These are phyloP conservation scores for Termitomyces sp. DNA, from an alignment of 768 basidiomycete genomes.

Conservation along the genomic window DNA sequence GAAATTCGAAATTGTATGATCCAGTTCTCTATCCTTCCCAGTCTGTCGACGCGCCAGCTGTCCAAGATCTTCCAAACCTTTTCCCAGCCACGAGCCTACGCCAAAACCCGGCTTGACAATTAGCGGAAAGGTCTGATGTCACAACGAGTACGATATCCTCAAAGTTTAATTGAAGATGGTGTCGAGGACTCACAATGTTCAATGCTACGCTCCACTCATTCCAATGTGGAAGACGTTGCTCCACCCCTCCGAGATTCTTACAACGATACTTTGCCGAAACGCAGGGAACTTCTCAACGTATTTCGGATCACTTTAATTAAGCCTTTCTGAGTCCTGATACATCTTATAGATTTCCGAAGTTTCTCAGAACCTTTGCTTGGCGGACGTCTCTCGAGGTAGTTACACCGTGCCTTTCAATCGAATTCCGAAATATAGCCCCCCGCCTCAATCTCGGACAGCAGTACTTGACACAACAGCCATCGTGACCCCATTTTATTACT, in stretches of 20 bases:
- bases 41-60: background rate
- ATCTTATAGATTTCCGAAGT: conserved; percentile 5
- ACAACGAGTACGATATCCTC: background rate
- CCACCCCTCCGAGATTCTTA: background rate
- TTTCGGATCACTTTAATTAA: background rate
- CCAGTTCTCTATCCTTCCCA: too few relatives aligned
- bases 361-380: background rate
- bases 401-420: background rate
- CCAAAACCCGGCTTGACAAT: too few relatives aligned
- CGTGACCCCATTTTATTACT: conserved; percentile 7
- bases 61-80: background rate
- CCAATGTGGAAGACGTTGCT: background rate
- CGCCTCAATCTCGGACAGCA: conserved; percentile 18
- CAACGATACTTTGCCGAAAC: too few relatives aligned
- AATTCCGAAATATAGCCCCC: conserved; percentile 10
- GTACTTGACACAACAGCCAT: conserved; percentile 11
- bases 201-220: too few relatives aligned
- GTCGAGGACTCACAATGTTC: background rate
- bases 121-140: background rate
- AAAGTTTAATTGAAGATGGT: too few relatives aligned
- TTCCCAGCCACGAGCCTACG: background rate
- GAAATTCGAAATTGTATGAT: background rate
- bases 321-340: background rate
- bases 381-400: background rate
- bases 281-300: background rate